Percentiles rank a stretch among this genome's conserved stretches.
phyloP scores from a whole-genome alignment of 805 yeast species.

The Clavispora asparagi region DNA sequence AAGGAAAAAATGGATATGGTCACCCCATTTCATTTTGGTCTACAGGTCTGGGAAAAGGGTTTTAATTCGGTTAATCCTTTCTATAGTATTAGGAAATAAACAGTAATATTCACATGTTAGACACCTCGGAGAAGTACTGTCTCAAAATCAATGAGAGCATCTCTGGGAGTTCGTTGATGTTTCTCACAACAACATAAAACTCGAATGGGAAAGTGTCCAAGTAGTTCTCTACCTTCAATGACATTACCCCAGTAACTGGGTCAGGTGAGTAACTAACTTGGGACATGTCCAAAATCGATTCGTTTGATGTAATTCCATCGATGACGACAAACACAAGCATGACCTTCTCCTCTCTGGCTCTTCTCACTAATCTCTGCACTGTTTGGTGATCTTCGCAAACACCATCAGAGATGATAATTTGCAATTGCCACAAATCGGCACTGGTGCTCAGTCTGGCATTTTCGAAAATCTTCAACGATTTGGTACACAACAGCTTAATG shows the following conservation, averaged over 20 bases:
- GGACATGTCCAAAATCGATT: slow-evolving; percentile 89
- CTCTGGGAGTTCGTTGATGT: slow-evolving; percentile 84
- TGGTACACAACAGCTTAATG: slow-evolving; percentile 64
- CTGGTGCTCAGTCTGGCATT: slow-evolving; percentile 44
- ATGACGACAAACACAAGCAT: slow-evolving; percentile 94
- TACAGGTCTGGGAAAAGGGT: not conserved
- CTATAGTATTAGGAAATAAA: not conserved
- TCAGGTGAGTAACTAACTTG: slow-evolving; percentile 83
- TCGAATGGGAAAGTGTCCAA: slow-evolving; percentile 95
- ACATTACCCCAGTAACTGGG: slow-evolving; percentile 56
- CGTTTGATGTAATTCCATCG: slow-evolving; percentile 80
- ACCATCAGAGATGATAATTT: slow-evolving; percentile 93
- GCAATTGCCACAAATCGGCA: slow-evolving; percentile 84
- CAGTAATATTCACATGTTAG: slow-evolving; percentile 13
- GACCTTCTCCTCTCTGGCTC: slow-evolving; percentile 85
- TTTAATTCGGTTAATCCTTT: not conserved
- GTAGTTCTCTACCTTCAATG: slow-evolving; percentile 74
- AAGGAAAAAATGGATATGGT: not conserved
- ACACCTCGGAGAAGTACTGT: slow-evolving; percentile 78
- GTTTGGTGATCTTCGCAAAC: slow-evolving; percentile 92
- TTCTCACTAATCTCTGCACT: slow-evolving; percentile 76
- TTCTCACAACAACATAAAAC: slow-evolving; percentile 88
- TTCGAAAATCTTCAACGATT: slow-evolving; percentile 69
- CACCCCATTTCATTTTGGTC: not conserved
- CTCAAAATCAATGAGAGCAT: slow-evolving; percentile 85